phyloP scores from a whole-genome alignment of 768 basidiomycete genomes.

The Chalciporus pseudorubinellus region DNA sequence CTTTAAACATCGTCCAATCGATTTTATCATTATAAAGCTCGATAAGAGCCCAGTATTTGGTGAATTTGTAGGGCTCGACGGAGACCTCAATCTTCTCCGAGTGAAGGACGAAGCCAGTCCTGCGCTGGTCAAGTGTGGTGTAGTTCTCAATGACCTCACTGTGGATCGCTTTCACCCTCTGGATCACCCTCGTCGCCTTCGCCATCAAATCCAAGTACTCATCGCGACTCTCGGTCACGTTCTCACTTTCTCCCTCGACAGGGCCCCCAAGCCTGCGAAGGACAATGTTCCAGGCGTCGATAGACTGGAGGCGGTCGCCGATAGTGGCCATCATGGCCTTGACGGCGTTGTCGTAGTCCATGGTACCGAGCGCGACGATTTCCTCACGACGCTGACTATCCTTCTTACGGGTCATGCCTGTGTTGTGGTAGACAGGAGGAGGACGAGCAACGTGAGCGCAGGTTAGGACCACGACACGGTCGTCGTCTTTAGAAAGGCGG shows the following conservation, averaged over 20 bases:
- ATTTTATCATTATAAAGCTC: constrained; percentile 15
- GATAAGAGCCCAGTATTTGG: constrained; percentile 37
- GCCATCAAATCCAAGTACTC: constrained; percentile 3
- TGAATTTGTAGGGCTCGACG: constrained; percentile 24
- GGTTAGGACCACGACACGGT: constrained; percentile 30
- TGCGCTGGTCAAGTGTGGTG: constrained; percentile 4
- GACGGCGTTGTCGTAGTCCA: constrained; percentile 24
- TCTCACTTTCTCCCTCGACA: no score
- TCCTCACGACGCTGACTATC: no score
- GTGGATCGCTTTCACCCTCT: constrained; percentile 26
- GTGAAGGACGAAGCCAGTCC: constrained; percentile 35
- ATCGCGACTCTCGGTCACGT: no score
- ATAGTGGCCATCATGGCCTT: constrained; percentile 28
- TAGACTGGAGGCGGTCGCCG: constrained; percentile 8
- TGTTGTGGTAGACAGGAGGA: constrained; percentile 19
- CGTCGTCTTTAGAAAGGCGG: constrained; percentile 7
- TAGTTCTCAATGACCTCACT: constrained; percentile 24
- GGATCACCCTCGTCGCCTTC: constrained; percentile 22
- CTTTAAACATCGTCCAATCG: constrained; percentile 19
- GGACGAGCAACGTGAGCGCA: constrained; percentile 37
- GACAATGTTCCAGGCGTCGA: neutral
- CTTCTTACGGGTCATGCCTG: no score
- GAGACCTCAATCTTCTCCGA: constrained; percentile 24
- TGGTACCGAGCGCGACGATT: constrained; percentile 32
- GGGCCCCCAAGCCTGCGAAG: neutral